phyloP scores from a whole-genome alignment of 257 asterid genomes.

The Apocynum venetum region DNA sequence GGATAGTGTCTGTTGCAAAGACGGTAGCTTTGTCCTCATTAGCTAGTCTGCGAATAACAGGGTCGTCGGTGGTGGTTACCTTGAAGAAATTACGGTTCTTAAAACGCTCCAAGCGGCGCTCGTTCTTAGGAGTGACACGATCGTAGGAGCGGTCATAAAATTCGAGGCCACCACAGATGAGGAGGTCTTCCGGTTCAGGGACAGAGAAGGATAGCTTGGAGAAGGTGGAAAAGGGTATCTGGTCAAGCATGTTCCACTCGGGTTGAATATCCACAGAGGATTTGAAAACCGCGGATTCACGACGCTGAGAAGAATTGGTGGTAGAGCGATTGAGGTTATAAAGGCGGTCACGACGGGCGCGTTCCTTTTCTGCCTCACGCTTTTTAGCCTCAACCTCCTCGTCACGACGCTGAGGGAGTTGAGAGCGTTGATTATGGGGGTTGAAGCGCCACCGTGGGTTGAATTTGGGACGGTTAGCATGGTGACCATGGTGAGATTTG shows the following conservation, averaged over 20 bases:
- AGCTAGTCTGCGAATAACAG: constrained; percentile 86
- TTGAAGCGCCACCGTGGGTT: constrained; percentile 83
- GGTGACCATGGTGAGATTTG: constrained; percentile 63
- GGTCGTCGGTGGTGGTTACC: constrained; percentile 94
- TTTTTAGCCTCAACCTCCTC: constrained; percentile 84
- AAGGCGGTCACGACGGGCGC: constrained; percentile 70
- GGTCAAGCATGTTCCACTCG: constrained; percentile 98
- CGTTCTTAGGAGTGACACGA: constrained; percentile 77
- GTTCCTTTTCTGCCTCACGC: constrained; percentile 91
- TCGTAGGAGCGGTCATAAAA: constrained; percentile 82
- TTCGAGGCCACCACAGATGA: constrained; percentile 84
- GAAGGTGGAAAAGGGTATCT: constrained; percentile 93
- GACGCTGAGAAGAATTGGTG: constrained; percentile 39
- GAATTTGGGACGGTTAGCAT: constrained; percentile 72
- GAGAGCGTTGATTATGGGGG: constrained; percentile 58
- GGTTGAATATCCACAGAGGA: constrained; percentile 97
- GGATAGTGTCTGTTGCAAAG: constrained; percentile 77
- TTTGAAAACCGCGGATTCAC: constrained; percentile 79
- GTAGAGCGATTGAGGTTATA: constrained; percentile 63
- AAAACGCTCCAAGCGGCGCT: constrained; percentile 69
- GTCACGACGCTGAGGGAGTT: constrained; percentile 94
- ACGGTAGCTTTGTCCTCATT: constrained; percentile 97
- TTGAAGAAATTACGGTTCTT: constrained; percentile 88
- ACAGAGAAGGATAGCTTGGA: constrained; percentile 74
- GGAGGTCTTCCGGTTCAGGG: constrained; percentile 80